phyloP scores from a whole-genome alignment of 495 filamentous ascomycete species.

The Neurospora hispaniola region DNA sequence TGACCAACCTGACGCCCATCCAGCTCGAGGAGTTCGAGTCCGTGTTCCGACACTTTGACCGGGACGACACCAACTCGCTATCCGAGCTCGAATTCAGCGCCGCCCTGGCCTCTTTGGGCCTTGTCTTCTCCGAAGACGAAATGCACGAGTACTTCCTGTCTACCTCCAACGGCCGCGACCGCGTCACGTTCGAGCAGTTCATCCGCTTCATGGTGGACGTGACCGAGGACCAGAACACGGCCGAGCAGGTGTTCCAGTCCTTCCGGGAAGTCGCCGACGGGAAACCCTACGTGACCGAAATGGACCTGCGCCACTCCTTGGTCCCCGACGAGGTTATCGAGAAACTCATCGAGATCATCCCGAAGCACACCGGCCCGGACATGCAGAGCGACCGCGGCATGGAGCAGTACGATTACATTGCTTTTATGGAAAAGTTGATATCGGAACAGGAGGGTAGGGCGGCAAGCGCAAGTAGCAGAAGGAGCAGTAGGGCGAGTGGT shows the following conservation, averaged over 20 bases:
- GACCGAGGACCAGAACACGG: conserved; percentile 96
- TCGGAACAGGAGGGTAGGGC: conserved; percentile 10
- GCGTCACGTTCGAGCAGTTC: conserved; percentile 96
- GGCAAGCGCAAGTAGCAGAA: conserved; percentile 1
- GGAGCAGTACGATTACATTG: conserved; percentile 82
- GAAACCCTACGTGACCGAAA: conserved; percentile 96
- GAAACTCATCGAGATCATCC: conserved; percentile 78
- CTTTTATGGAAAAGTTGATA: conserved; percentile 79
- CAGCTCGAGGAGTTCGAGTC: conserved; percentile 97
- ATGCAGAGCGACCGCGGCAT: conserved; percentile 64
- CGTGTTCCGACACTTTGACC: conserved; percentile 95
- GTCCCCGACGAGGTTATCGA: conserved; percentile 95
- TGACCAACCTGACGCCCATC: conserved; percentile 97
- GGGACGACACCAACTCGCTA: conserved; percentile 83
- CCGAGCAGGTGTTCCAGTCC: conserved; percentile 93
- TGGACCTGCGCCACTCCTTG: conserved; percentile 86
- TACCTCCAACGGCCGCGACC: conserved; percentile 59
- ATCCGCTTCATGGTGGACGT: conserved; percentile 98
- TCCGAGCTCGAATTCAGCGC: conserved; percentile 92
- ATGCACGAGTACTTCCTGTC: conserved; percentile 87
- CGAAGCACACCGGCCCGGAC: conserved; percentile 66
- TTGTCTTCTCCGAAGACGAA: conserved; percentile 91
- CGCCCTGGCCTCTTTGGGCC: conserved; percentile 79
- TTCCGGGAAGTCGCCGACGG: conserved; percentile 97
- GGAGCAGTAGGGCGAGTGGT: neutral